Conservation (phyloP, 1,284 basidiomycete species). For the Fistulina hepatica region DNA sequence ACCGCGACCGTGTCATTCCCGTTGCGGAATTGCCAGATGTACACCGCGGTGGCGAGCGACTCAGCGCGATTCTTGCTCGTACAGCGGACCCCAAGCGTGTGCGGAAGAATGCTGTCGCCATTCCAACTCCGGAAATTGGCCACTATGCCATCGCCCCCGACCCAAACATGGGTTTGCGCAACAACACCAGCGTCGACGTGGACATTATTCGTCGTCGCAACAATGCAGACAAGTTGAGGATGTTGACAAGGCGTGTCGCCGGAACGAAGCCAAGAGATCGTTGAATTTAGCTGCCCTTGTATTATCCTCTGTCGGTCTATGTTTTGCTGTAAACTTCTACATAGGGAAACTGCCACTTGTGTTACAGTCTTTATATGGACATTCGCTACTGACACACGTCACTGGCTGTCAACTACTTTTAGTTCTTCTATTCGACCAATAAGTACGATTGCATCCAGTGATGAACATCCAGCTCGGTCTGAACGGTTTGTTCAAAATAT, state of each 20-base stretch:
- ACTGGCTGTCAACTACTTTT: too few relatives aligned
- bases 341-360: too few relatives aligned
- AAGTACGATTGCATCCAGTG: too few relatives aligned
- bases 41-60: slow-evolving; percentile 37
- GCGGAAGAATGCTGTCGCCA: slow-evolving; percentile 67
- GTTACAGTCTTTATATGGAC: too few relatives aligned
- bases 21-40: slow-evolving; percentile 33
- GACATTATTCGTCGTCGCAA: slow-evolving; percentile 61
- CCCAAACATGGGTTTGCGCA: slow-evolving; percentile 36
- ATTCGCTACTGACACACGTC: too few relatives aligned
- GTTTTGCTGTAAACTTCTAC: too few relatives aligned
- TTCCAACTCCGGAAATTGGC: slow-evolving; percentile 59
- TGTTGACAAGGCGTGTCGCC: slow-evolving; percentile 43
- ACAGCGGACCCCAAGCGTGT: slow-evolving; percentile 50
- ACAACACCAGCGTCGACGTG: slow-evolving; percentile 48
- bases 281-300: too few relatives aligned
- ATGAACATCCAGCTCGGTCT: too few relatives aligned
- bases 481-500: too few relatives aligned
- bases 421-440: too few relatives aligned
- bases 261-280: too few relatives aligned
- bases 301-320: too few relatives aligned
- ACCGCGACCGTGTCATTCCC: slow-evolving; percentile 64
- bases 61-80: slow-evolving; percentile 60
- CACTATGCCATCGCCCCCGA: slow-evolving; percentile 68
- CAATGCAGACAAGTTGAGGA: slow-evolving; percentile 59